Base-by-base conservation (phyloP, 148 eudicot genomes). In the Spergularia marina region DNA sequence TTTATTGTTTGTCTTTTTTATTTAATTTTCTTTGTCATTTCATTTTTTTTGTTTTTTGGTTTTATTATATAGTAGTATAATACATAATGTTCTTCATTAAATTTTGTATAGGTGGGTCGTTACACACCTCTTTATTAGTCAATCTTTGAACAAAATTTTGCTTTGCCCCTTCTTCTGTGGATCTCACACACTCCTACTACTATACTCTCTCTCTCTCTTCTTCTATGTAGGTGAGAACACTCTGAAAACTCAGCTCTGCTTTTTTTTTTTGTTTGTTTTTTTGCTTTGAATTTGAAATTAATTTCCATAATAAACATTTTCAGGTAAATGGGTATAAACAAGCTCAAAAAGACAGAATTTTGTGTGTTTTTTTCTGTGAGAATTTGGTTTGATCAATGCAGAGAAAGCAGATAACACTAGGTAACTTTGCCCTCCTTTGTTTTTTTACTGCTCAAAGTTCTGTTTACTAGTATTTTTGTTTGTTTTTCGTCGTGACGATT, bases 301-400 rank as follows among this genome's bases (percentile, higher is more conserved):
- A 40, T 21, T 1, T 68, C 15, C 40, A 30, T 30, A 30, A 57
- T 73, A 72, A 52, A 9, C 54, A 69, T 16, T 75, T 63, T 63
- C 23, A 57, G 68, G 65, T 20, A 49, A 56, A 3, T 66, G 73
- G 66, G 72, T 10, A 65, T 30, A 77, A 53, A 39, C 15, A 54
- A 20, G 44, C 64, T 68, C 20, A 12, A 20, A 36, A 53, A 39
- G 58, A 51, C 36, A 40, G 7, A 69, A 34, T 10, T 69, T 12
- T 34, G 59, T 25, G 55, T 49, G 6, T 34, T 21, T 30, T 51
- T 66, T 41, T 49, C 47, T 16, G 34, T 23, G 60, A 2, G 62
- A 74, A 74, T 74, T 74, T 58, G 41, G 60, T 44, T 51, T 68
- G 64, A 60, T 68, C 74, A 74, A 69, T 79, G 78, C 74, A 79